Evolutionary conservation across 1,284 basidiomycete species (phyloP).

Genomic region (Salmacisia buchloeana): DNA sequence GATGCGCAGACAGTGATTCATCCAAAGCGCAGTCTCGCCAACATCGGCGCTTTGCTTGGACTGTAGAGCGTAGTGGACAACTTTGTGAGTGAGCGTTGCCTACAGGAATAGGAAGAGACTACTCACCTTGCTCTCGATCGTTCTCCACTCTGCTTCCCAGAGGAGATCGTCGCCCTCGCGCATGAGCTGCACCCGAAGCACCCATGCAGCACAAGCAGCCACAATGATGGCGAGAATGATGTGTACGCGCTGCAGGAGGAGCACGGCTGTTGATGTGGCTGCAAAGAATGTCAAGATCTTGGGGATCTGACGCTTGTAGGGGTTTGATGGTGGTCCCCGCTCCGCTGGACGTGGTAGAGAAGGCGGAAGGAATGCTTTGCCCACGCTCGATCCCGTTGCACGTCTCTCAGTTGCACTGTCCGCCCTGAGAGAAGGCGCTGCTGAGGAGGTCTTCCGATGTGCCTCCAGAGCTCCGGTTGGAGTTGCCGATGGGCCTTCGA

Average conservation of each 20-base stretch:
- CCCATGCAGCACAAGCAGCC: slow-evolving; percentile 18
- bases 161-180: slow-evolving; percentile 21
- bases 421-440: background rate
- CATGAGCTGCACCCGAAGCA: slow-evolving; percentile 25
- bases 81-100: background rate
- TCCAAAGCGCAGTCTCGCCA: slow-evolving; percentile 41
- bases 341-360: background rate
- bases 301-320: slow-evolving; percentile 25
- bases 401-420: background rate
- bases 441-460: background rate
- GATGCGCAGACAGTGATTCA: slow-evolving; percentile 35
- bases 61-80: background rate
- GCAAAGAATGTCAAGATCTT: slow-evolving; percentile 30
- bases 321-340: background rate
- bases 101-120: background rate
- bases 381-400: background rate
- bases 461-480: background rate
- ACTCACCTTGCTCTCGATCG: slow-evolving; percentile 12
- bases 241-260: slow-evolving; percentile 23
- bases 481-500: background rate
- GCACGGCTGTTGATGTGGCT: slow-evolving; percentile 22
- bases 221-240: slow-evolving; percentile 18
- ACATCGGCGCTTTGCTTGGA: background rate
- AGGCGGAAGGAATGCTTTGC: background rate
- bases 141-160: slow-evolving; percentile 20